Evolutionary conservation across 2,329 filamentous ascomycete genomes (phyloP).

Genomic region (Pyrenophora seminiperda): DNA sequence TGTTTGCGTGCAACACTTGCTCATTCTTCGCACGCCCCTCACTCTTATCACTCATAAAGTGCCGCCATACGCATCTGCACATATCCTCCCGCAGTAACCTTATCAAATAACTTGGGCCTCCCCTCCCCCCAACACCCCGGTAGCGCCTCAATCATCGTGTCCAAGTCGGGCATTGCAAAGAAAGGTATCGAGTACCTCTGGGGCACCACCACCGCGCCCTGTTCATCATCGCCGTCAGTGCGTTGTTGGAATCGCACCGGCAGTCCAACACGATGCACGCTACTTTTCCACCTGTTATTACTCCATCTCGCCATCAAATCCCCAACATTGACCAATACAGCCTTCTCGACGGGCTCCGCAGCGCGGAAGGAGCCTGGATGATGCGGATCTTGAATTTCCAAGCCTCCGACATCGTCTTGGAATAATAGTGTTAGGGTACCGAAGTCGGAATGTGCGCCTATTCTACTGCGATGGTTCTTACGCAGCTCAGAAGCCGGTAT

Average conservation of each 20-base stretch:
- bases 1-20: no score
- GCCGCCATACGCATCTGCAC: constrained; percentile 32
- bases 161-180: constrained; percentile 48
- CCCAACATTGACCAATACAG: constrained; percentile 49
- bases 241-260: constrained; percentile 19
- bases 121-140: constrained; percentile 34
- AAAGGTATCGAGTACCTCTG: constrained; percentile 51
- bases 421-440: constrained; percentile 51
- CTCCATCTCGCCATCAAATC: constrained; percentile 50
- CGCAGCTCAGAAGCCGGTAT: constrained; percentile 35
- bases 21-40: background rate
- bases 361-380: constrained; percentile 33
- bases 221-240: background rate
- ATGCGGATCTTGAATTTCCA: constrained; percentile 45
- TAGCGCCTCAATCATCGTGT: constrained; percentile 49
- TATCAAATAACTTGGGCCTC: constrained; percentile 47
- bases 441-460: constrained; percentile 52
- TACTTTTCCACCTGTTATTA: constrained; percentile 45
- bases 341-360: constrained; percentile 37
- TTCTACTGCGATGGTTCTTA: constrained; percentile 34
- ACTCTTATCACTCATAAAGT: constrained; percentile 14
- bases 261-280: constrained; percentile 48
- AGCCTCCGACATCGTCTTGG: constrained; percentile 50
- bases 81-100: constrained; percentile 47
- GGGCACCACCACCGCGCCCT: constrained; percentile 32